Evolutionary conservation across 176 grass and related monocot species (phyloP).

Genomic region (Carex myosuroides): DNA sequence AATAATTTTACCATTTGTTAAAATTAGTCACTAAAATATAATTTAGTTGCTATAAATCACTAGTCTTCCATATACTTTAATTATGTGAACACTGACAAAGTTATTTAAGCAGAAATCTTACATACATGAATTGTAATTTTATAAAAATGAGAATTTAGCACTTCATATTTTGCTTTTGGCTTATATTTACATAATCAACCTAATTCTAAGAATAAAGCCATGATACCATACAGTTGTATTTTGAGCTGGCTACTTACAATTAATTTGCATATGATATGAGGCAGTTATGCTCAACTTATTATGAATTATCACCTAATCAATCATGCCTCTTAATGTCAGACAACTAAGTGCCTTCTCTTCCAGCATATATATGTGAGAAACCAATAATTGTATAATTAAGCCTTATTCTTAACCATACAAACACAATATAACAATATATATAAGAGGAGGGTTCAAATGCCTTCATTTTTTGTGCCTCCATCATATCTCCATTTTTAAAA

Average conservation of each 20-base stretch:
- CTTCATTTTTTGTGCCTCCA: no score
- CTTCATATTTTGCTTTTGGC: neutral
- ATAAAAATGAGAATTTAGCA: neutral
- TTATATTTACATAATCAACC: neutral
- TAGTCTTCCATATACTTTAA: no score
- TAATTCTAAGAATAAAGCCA: slow-evolving; percentile 5
- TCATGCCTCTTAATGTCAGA: neutral
- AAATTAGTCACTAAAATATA: neutral
- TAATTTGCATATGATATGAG: neutral
- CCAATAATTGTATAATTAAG: neutral
- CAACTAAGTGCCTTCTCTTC: neutral
- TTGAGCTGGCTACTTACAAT: slow-evolving; percentile 10
- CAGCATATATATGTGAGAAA: neutral
- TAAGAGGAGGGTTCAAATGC: no score
- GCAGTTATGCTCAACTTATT: neutral
- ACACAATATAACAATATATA: neutral
- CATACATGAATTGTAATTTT: neutral
- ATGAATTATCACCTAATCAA: slow-evolving; percentile 17
- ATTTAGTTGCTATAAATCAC: no score
- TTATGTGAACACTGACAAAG: no score
- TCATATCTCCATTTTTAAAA: no score
- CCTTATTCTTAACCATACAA: neutral
- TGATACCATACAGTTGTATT: neutral
- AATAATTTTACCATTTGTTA: neutral
- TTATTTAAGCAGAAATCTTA: neutral